phyloP scores from a whole-genome alignment of 1,284 basidiomycete species.

The Heterobasidion occidentale region DNA sequence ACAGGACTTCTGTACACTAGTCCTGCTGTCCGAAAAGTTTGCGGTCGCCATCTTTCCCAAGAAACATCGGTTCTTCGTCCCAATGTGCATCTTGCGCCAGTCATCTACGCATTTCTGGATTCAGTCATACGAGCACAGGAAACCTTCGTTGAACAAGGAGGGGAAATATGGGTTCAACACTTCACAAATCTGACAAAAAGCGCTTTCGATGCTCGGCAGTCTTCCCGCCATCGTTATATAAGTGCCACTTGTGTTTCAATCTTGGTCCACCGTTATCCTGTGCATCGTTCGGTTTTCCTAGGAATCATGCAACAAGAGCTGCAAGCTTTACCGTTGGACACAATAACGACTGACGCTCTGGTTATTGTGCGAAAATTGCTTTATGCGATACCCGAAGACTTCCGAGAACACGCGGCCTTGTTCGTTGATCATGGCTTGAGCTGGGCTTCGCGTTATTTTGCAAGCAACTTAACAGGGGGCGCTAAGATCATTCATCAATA shows the following conservation, averaged over 20 bases:
- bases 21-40: conserved; percentile 10
- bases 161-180: conserved; percentile 8
- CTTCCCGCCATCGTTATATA: conserved; percentile 7
- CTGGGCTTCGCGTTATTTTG: conserved; percentile 39
- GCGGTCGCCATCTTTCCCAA: conserved; percentile 23
- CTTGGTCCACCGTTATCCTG: conserved; percentile 8
- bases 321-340: conserved; percentile 5
- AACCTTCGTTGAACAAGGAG: background rate
- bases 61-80: conserved; percentile 14
- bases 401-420: conserved; percentile 19
- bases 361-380: background rate
- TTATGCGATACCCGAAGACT: conserved; percentile 11
- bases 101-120: conserved; percentile 37
- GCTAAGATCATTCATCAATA: conserved; percentile 2
- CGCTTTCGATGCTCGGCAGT: conserved; percentile 5
- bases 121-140: background rate
- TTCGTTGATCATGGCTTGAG: conserved; percentile 39
- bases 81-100: conserved; percentile 23
- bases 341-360: conserved; percentile 9
- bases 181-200: conserved; percentile 13
- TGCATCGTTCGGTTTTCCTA: conserved; percentile 11
- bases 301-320: conserved; percentile 9
- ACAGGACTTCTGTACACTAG: conserved; percentile 34
- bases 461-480: conserved; percentile 17
- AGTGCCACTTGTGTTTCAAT: conserved; percentile 9